A percentile compares a stretch with the other conserved stretches of the same genome.
Conservation (phyloP, 176 grass and related monocot genomes). For the Eremochloa ophiuroides region DNA sequence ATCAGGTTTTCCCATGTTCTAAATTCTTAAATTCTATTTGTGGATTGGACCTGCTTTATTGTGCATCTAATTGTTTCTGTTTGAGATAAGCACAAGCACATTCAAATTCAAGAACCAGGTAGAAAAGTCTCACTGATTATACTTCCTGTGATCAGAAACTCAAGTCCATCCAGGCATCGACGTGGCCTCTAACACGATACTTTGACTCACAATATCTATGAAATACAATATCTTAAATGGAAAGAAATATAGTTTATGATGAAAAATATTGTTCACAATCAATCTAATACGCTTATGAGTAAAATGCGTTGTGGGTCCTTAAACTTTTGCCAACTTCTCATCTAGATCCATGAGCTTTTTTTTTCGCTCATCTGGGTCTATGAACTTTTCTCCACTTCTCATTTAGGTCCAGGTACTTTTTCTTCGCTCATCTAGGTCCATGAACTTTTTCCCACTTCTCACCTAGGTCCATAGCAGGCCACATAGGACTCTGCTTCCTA, state of each 20-base stretch:
- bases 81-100: background rate
- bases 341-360: too few relatives aligned
- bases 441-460: too few relatives aligned
- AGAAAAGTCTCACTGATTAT: background rate
- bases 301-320: too few relatives aligned
- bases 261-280: background rate
- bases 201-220: background rate
- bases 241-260: background rate
- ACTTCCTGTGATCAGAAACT: background rate
- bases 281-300: background rate
- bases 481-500: too few relatives aligned
- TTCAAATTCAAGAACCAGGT: background rate
- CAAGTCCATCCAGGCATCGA: background rate
- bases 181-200: background rate
- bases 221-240: background rate
- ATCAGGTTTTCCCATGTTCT: conserved; percentile 51
- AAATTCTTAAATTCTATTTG: background rate
- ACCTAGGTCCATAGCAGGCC: too few relatives aligned
- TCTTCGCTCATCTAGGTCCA: too few relatives aligned
- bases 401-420: too few relatives aligned
- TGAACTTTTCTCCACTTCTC: too few relatives aligned
- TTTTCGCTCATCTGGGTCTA: too few relatives aligned
- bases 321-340: too few relatives aligned
- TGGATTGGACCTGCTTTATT: background rate
- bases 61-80: background rate